Evolutionary conservation across 441 rosid species (phyloP).

Genomic region (Brassica hybrid): DNA sequence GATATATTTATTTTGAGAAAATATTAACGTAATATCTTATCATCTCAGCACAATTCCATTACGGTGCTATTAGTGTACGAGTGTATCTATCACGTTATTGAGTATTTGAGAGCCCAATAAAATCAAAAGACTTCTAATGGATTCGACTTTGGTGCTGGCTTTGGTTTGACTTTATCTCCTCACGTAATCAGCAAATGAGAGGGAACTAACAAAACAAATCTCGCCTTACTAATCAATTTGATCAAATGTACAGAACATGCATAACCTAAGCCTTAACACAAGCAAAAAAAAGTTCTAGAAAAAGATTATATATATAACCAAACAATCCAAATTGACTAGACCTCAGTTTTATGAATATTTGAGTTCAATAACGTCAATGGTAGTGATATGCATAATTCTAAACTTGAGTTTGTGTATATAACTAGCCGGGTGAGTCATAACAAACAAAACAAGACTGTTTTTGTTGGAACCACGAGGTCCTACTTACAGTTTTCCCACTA

Average conservation of each 20-base stretch:
- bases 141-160: too few relatives aligned
- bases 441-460: neutral
- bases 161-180: neutral
- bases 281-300: too few relatives aligned
- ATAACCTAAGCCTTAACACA: neutral
- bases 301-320: neutral
- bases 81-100: too few relatives aligned
- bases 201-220: neutral
- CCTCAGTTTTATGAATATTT: neutral
- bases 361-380: neutral
- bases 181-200: neutral
- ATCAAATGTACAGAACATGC: neutral
- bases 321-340: neutral
- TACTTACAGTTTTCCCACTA: neutral
- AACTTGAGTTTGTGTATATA: neutral
- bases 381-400: neutral
- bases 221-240: neutral
- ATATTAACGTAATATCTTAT: too few relatives aligned
- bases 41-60: too few relatives aligned
- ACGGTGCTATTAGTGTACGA: too few relatives aligned
- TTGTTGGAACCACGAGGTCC: neutral
- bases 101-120: too few relatives aligned
- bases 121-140: too few relatives aligned
- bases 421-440: neutral
- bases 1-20: too few relatives aligned